Evolutionary conservation across 169 alveolate genomes (phyloP).

Genomic region (Plasmodium sp.): DNA sequence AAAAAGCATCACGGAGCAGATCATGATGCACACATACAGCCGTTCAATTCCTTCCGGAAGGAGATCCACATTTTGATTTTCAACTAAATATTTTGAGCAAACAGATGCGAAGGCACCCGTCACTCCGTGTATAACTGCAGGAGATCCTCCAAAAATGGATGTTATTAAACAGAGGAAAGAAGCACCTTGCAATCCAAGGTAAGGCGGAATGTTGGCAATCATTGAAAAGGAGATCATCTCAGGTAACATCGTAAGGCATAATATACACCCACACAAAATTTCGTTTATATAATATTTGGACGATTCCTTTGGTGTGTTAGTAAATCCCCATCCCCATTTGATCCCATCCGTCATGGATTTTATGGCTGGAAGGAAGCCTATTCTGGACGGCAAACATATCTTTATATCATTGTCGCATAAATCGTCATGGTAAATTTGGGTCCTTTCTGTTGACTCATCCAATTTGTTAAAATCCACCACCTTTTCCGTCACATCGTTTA

Average conservation of each 20-base stretch:
- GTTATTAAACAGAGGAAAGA: slow-evolving; percentile 85
- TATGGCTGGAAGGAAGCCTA: slow-evolving; percentile 45
- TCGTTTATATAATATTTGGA: slow-evolving; percentile 82
- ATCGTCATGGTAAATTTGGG: slow-evolving; percentile 58
- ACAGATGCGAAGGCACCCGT: slow-evolving; percentile 86
- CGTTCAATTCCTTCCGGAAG: slow-evolving; percentile 73
- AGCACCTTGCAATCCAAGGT: slow-evolving; percentile 85
- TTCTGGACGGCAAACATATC: slow-evolving; percentile 62
- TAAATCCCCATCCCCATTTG: slow-evolving; percentile 76
- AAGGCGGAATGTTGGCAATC: slow-evolving; percentile 87
- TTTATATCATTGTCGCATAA: slow-evolving; percentile 65
- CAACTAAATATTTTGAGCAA: slow-evolving; percentile 79
- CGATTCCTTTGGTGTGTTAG: slow-evolving; percentile 67
- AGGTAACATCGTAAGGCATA: slow-evolving; percentile 87
- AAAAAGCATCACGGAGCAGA: slow-evolving; percentile 81
- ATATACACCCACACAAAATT: slow-evolving; percentile 81
- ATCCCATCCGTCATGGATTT: slow-evolving; percentile 53
- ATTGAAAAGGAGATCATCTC: slow-evolving; percentile 86
- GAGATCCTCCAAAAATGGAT: slow-evolving; percentile 85
- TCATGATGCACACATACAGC: slow-evolving; percentile 66
- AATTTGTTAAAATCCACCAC: slow-evolving; percentile 16
- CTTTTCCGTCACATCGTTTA: not conserved
- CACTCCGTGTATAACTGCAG: slow-evolving; percentile 86
- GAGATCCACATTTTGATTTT: not conserved
- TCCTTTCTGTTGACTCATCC: slow-evolving; percentile 48